phyloP scores from a whole-genome alignment of 495 filamentous ascomycete species.

The Podospora comata region DNA sequence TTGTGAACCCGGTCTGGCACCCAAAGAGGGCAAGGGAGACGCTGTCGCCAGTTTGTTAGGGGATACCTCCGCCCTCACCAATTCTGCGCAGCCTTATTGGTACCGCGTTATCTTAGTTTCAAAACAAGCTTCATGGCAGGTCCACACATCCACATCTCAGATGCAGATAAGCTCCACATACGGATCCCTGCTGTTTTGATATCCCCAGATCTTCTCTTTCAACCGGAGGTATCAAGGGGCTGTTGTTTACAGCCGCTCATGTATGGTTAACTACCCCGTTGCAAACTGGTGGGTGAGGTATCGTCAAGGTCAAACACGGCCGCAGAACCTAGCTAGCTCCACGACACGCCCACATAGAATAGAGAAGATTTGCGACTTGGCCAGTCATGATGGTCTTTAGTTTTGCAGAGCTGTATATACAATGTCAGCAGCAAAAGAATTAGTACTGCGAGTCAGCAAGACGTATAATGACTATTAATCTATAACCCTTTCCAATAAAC shows the following conservation, averaged over 20 bases:
- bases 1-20: background rate
- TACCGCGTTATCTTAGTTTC: constrained; percentile 21
- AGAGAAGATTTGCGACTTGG: no score
- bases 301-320: background rate
- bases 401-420: no score
- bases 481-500: no score
- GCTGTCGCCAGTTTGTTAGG: constrained; percentile 8
- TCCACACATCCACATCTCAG: constrained; percentile 6
- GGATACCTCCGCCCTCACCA: background rate
- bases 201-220: background rate
- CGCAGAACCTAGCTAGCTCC: no score
- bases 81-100: background rate
- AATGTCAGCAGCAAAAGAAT: no score
- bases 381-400: no score
- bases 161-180: background rate
- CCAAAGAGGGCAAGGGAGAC: background rate
- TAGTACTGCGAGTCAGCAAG: no score
- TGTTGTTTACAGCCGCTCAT: background rate
- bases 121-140: constrained; percentile 9
- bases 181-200: background rate
- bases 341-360: no score
- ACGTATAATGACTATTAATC: no score
- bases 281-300: background rate
- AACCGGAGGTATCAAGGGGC: background rate
- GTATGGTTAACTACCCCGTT: background rate